These are phyloP conservation scores for Parathielavia hyrcaniae DNA, from an alignment of 495 filamentous ascomycete genomes.

Conservation along the genomic window DNA sequence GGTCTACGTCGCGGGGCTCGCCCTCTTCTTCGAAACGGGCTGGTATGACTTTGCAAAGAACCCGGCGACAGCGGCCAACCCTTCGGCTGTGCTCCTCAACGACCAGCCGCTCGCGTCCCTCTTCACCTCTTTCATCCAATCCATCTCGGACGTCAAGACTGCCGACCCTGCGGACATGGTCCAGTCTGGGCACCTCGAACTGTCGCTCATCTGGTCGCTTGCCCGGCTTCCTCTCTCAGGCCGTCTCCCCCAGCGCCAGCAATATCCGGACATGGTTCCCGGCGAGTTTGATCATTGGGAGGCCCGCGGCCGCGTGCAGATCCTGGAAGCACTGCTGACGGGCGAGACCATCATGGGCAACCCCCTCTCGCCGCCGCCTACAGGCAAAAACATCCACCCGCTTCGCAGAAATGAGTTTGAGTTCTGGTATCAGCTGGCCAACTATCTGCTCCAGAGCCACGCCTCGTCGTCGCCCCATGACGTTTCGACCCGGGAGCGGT, in stretches of 20 bases:
- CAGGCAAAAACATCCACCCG: conserved; percentile 44
- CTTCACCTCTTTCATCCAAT: conserved; percentile 54
- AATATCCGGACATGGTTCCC: conserved; percentile 3
- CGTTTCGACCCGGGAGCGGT: conserved; percentile 53
- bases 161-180: conserved; percentile 56
- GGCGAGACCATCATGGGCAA: conserved; percentile 58
- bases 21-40: conserved; percentile 73
- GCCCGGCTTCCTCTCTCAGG: conserved; percentile 32
- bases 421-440: conserved; percentile 73
- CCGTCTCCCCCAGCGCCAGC: conserved; percentile 25
- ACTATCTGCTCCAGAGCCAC: conserved; percentile 63
- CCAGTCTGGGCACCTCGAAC: conserved; percentile 58
- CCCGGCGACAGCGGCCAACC: conserved; percentile 18
- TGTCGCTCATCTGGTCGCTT: conserved; percentile 65
- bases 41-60: conserved; percentile 62
- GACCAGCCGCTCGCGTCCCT: conserved; percentile 56
- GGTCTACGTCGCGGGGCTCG: conserved; percentile 70
- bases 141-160: conserved; percentile 34
- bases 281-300: conserved; percentile 51
- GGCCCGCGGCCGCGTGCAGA: conserved; percentile 57
- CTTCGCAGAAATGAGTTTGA: conserved; percentile 58
- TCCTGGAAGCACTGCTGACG: conserved; percentile 68
- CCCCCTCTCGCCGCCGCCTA: conserved; percentile 44
- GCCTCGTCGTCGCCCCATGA: conserved; percentile 38
- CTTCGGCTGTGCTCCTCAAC: conserved; percentile 44